Percentiles rank a stretch among this genome's conserved stretches.
These are phyloP conservation scores for Rosa chinensis DNA, from an alignment of 306 rosid species.

Conservation along the genomic window DNA sequence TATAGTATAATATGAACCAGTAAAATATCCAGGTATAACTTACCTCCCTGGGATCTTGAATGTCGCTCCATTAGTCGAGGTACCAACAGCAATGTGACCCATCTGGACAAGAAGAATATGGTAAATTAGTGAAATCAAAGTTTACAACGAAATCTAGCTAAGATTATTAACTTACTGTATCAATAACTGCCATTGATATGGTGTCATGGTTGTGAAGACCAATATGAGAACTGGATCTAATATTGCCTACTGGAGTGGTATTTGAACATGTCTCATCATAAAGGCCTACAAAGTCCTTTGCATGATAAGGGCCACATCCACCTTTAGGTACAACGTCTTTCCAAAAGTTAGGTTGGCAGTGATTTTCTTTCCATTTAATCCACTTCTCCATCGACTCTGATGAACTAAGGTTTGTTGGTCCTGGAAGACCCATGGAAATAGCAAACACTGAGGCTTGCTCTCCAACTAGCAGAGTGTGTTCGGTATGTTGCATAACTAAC, in stretches of 20 bases:
- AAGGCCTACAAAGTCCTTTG: slow-evolving; percentile 28
- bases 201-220: slow-evolving; percentile 84
- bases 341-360: slow-evolving; percentile 92
- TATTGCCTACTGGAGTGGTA: slow-evolving; percentile 28
- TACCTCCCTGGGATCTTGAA: slow-evolving; percentile 98
- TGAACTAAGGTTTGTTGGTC: slow-evolving; percentile 83
- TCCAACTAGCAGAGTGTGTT: slow-evolving; percentile 89
- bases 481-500: slow-evolving; percentile 73
- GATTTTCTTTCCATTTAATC: slow-evolving; percentile 67
- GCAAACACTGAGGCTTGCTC: slow-evolving; percentile 87
- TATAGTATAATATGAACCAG: neutral
- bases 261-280: slow-evolving; percentile 39
- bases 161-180: slow-evolving; percentile 50
- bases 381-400: slow-evolving; percentile 70
- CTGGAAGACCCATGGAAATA: slow-evolving; percentile 92
- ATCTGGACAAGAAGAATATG: slow-evolving; percentile 44
- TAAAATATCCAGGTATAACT: slow-evolving; percentile 10
- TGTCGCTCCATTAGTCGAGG: slow-evolving; percentile 94
- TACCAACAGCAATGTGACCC: slow-evolving; percentile 88
- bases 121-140: slow-evolving; percentile 1
- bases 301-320: slow-evolving; percentile 78
- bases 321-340: slow-evolving; percentile 55
- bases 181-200: slow-evolving; percentile 90
- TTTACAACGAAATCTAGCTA: neutral
- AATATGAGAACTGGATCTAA: slow-evolving; percentile 40